Base-by-base conservation (phyloP, 73 alveolate species). In the Paramecium caudatum region DNA sequence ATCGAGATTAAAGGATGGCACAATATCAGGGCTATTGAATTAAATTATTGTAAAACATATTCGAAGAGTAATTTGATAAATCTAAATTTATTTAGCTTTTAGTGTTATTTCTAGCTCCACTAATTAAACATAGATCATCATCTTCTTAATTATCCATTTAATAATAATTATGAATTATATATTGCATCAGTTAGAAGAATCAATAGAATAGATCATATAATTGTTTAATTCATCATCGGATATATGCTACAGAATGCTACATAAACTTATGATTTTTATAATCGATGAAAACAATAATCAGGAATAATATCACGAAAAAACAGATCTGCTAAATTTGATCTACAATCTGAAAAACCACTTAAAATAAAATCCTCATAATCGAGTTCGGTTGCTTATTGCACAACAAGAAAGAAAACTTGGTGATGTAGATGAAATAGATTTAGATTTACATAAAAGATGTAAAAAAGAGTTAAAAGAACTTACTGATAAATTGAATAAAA, bases 81-180 rank as follows among this genome's bases (percentile, higher is more conserved):
- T 55, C 80, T 55, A 55, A 55, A 55, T 55, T 55, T 9, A 55
- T 55, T 21, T 55, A 8, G 12, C 80, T 43, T 55, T 25, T 55
- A 2, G 23, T 55, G 21, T 55, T 55, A 43, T 55, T 55, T 9
- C 80, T 55, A 23, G 80, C 80, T 21, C 80, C 80, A 55, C 80
- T 55, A 7, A 55, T 55, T 1, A 55, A 43, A 12, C 23, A 23
- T 27, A 27, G 46, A 55, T 55, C 80, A 23, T 55, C 80, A 55
- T 55, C 80, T 55, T 55, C 80, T 5, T 3, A 37, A 55, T 27
- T 55, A 55, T 55, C 30, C 23, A 55, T 10, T 55, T 55, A 55
- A 55, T 55, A 55, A 55, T 55, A 55, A 55, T 55, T 55, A 55
- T 55, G 80, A 55, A 55, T 55, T 55, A 27, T 55, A 55, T 55